These are phyloP conservation scores for Aspergillus carlsbadensis DNA, from an alignment of 495 filamentous ascomycete species.

Conservation along the genomic window DNA sequence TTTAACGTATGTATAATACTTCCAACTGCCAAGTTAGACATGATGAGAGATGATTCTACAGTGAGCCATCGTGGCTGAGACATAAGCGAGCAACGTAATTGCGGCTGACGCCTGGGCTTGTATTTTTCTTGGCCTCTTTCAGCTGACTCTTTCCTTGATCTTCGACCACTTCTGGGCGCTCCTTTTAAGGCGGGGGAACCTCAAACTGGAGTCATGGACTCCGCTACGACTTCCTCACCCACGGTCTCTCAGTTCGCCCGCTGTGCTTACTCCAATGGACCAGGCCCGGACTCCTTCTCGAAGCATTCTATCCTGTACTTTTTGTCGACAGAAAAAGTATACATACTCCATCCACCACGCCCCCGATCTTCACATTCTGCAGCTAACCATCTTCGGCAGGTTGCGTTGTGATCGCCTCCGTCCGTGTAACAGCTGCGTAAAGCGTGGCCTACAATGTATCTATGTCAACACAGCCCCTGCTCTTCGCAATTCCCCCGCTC, in stretches of 20 bases:
- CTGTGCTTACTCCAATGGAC: not conserved
- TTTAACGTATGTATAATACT: no score
- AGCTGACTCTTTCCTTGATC: no score
- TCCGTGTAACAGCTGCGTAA: slow-evolving; percentile 6
- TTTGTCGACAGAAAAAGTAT: slow-evolving; percentile 11
- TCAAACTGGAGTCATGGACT: not conserved
- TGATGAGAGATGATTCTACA: no score
- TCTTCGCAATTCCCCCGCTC: not conserved
- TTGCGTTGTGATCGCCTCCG: slow-evolving; percentile 8
- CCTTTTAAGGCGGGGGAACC: not conserved
- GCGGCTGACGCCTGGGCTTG: no score
- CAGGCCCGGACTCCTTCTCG: not conserved
- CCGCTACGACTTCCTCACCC: not conserved
- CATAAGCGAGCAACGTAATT: no score
- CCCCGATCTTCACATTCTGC: not conserved
- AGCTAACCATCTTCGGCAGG: not conserved
- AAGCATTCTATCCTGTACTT: slow-evolving; percentile 7
- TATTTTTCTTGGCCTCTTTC: no score
- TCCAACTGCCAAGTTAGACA: no score
- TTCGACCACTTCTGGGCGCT: no score
- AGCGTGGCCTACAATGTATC: slow-evolving; percentile 6
- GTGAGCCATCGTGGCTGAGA: no score
- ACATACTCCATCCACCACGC: not conserved
- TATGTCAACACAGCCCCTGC: not conserved
- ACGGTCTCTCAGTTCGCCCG: not conserved